These are phyloP conservation scores for Globisporangium cederbergense DNA, from an alignment of 352 stramenopile species.

Conservation along the genomic window DNA sequence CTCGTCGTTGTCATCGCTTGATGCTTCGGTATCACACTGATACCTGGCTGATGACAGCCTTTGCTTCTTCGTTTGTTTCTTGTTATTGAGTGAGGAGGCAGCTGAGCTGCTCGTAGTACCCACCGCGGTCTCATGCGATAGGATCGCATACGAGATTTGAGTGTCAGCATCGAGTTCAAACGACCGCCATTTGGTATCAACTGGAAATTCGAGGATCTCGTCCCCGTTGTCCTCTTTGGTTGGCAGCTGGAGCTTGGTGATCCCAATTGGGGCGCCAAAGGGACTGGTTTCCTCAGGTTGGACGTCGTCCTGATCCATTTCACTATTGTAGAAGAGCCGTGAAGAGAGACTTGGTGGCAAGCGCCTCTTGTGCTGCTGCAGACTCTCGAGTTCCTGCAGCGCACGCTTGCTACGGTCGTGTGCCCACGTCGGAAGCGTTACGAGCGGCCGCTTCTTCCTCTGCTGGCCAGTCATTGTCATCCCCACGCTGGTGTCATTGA, in stretches of 20 bases:
- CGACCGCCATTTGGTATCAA: constrained; percentile 34
- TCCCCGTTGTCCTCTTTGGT: constrained; percentile 6
- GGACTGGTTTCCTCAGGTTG: neutral
- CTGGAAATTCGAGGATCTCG: constrained; percentile 30
- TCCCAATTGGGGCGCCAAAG: neutral
- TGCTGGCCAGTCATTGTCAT: neutral
- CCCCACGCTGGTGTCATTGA: neutral
- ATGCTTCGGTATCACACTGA: constrained; percentile 11
- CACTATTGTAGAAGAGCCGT: neutral
- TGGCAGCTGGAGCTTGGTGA: constrained; percentile 7
- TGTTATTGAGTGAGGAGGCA: neutral
- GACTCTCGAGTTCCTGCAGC: constrained; percentile 47
- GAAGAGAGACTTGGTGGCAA: constrained; percentile 2
- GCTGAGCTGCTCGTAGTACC: neutral
- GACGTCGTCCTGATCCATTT: neutral
- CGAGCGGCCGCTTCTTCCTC: constrained; percentile 25
- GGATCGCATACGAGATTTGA: constrained; percentile 42
- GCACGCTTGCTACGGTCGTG: constrained; percentile 66
- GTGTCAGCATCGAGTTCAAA: constrained; percentile 48
- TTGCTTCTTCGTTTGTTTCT: neutral
- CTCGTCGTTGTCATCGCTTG: constrained; percentile 15
- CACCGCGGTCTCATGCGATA: constrained; percentile 28
- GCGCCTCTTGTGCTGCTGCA: constrained; percentile 20
- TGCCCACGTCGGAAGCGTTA: constrained; percentile 52
- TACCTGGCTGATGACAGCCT: neutral